Evolutionary conservation across 768 basidiomycete species (phyloP).

Genomic region (Boletus bicolor): DNA sequence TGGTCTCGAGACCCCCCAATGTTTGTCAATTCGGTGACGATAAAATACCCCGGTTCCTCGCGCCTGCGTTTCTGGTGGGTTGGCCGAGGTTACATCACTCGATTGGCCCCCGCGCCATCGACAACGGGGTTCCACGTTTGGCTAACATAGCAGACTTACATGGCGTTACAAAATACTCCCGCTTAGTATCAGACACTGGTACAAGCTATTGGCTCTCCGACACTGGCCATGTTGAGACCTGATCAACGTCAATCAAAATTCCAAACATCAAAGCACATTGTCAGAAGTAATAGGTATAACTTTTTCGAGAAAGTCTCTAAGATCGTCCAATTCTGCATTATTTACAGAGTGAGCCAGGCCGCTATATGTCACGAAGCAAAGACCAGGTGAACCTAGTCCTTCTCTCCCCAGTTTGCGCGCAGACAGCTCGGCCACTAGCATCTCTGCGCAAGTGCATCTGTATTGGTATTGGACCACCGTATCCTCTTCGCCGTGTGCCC

Average conservation of each 20-base stretch:
- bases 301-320: background rate
- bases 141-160: background rate
- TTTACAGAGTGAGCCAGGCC: background rate
- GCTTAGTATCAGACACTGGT: background rate
- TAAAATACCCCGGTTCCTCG: conserved; percentile 8
- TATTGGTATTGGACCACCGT: background rate
- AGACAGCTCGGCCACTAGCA: background rate
- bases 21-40: conserved; percentile 6
- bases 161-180: background rate
- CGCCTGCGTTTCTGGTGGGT: background rate
- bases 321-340: background rate
- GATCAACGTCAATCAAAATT: background rate
- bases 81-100: background rate
- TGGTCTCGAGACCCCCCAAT: conserved; percentile 29
- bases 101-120: background rate
- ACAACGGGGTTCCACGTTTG: background rate
- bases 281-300: background rate
- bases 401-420: background rate
- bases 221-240: background rate
- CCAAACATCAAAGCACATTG: background rate
- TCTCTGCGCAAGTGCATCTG: background rate
- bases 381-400: background rate
- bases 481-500: background rate
- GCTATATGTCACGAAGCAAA: conserved; percentile 1
- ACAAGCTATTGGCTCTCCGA: background rate